These are phyloP conservation scores for Pyrenophora teres DNA, from an alignment of 2,329 filamentous ascomycete genomes.

Conservation along the genomic window DNA sequence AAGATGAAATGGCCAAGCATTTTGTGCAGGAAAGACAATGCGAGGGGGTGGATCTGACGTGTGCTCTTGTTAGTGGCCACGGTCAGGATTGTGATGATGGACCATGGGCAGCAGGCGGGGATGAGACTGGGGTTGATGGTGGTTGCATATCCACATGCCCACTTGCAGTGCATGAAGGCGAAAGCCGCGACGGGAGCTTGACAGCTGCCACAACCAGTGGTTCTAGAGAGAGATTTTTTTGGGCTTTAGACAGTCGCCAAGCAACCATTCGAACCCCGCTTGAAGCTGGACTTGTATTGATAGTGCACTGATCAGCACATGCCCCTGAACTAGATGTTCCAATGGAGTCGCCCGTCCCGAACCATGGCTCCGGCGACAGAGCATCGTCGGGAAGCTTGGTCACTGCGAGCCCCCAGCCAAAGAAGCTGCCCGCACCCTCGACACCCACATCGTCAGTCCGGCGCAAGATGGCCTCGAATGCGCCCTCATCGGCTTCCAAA, in stretches of 20 bases:
- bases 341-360: constrained; percentile 19
- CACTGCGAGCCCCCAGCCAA: constrained; percentile 14
- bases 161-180: neutral
- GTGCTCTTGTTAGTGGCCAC: constrained; percentile 13
- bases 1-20: no score
- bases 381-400: constrained; percentile 9
- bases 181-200: constrained; percentile 2
- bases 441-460: constrained; percentile 37
- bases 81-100: constrained; percentile 1
- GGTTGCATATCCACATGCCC: constrained; percentile 1
- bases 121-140: constrained; percentile 1
- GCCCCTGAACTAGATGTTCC: constrained; percentile 3
- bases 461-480: constrained; percentile 43
- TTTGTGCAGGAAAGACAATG: neutral
- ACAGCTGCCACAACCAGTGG: neutral
- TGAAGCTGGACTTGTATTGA: neutral
- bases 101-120: neutral
- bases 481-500: constrained; percentile 33
- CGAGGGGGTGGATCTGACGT: constrained; percentile 8
- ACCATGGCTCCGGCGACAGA: constrained; percentile 9
- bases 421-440: constrained; percentile 29
- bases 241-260: neutral
- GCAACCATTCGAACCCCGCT: neutral
- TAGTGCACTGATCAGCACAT: constrained; percentile 8
- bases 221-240: neutral